Evolutionary conservation across 176 grass and related monocot species (phyloP).

Genomic region (Canna indica): DNA sequence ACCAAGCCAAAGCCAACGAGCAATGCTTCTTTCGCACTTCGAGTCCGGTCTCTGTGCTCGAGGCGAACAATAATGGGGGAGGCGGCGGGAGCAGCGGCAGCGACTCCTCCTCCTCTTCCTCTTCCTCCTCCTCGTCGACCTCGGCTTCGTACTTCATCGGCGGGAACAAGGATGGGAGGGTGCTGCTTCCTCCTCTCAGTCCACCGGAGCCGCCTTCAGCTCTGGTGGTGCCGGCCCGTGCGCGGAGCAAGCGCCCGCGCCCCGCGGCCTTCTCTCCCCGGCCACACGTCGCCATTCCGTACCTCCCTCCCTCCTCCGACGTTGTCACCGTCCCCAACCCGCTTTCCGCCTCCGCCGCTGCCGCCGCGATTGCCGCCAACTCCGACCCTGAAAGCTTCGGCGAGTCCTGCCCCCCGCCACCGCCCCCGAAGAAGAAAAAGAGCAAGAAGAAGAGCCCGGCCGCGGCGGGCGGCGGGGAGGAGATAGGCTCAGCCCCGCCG

Average conservation of each 20-base stretch:
- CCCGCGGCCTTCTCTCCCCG: slow-evolving; percentile 37
- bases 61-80: slow-evolving; percentile 26
- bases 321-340: slow-evolving; percentile 2
- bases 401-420: slow-evolving; percentile 24
- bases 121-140: slow-evolving; percentile 50
- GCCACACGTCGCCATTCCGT: slow-evolving; percentile 23
- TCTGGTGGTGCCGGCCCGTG: slow-evolving; percentile 39
- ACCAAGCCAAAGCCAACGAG: background rate
- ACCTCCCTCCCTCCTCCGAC: slow-evolving; percentile 26
- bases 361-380: slow-evolving; percentile 11
- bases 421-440: slow-evolving; percentile 66
- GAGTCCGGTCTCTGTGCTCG: slow-evolving; percentile 83
- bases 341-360: slow-evolving; percentile 26
- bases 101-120: slow-evolving; percentile 1
- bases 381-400: slow-evolving; percentile 18
- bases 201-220: slow-evolving; percentile 35
- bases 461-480: slow-evolving; percentile 38
- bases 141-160: slow-evolving; percentile 38
- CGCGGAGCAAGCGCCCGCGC: slow-evolving; percentile 82
- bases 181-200: slow-evolving; percentile 19
- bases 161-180: slow-evolving; percentile 25
- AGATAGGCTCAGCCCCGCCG: slow-evolving; percentile 13
- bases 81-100: background rate
- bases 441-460: slow-evolving; percentile 29
- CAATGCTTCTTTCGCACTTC: slow-evolving; percentile 46